Evolutionary conservation across 495 filamentous ascomycete genomes (phyloP).

Genomic region (Podospora tetraspora): DNA sequence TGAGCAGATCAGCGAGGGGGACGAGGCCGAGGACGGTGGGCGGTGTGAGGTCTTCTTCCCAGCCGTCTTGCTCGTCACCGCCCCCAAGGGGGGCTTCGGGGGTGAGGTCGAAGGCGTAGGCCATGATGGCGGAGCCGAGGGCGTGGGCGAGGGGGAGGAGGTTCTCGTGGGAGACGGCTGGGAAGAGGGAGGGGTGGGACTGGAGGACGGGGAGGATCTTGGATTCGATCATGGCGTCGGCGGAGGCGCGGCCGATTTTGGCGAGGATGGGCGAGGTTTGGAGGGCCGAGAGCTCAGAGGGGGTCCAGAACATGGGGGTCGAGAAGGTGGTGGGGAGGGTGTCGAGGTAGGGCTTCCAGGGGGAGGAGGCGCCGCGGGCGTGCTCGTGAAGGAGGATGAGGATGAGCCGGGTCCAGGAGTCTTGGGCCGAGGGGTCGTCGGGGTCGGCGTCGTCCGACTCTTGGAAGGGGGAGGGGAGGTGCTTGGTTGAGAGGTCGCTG

Average conservation of each 20-base stretch:
- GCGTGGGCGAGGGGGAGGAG: conserved; percentile 62
- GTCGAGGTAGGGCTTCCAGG: conserved; percentile 77
- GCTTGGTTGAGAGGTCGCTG: conserved; percentile 29
- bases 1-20: conserved; percentile 86
- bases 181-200: conserved; percentile 39
- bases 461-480: conserved; percentile 36
- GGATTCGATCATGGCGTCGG: conserved; percentile 61
- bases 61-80: conserved; percentile 52
- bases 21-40: conserved; percentile 73
- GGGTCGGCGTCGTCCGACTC: conserved; percentile 31
- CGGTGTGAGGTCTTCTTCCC: conserved; percentile 65
- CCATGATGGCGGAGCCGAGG: conserved; percentile 87
- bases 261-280: conserved; percentile 69
- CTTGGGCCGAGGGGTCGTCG: conserved; percentile 22
- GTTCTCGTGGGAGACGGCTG: conserved; percentile 39
- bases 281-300: conserved; percentile 62
- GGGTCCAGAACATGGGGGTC: conserved; percentile 87
- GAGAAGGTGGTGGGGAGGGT: conserved; percentile 74
- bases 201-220: conserved; percentile 56
- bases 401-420: conserved; percentile 56
- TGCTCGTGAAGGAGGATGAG: conserved; percentile 78
- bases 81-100: conserved; percentile 48
- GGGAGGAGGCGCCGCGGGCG: conserved; percentile 52
- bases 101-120: conserved; percentile 85
- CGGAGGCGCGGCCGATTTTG: conserved; percentile 72